phyloP scores from a whole-genome alignment of 139 green algal species.

The Closterium sp. region DNA sequence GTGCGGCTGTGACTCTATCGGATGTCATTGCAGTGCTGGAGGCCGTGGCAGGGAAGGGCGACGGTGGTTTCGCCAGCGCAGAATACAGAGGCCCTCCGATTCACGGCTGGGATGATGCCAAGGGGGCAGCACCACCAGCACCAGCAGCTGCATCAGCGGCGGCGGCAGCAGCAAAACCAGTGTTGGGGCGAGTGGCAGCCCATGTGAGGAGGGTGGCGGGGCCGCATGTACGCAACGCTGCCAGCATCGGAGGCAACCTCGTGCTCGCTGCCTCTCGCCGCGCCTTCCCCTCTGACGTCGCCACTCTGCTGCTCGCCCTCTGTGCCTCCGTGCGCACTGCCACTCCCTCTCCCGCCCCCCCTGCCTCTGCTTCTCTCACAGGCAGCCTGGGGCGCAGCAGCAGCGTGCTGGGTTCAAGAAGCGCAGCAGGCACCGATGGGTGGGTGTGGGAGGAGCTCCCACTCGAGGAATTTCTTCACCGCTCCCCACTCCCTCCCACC shows the following conservation, averaged over 20 bases:
- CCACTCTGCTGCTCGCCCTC: slow-evolving; percentile 16
- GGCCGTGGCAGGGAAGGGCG: no score
- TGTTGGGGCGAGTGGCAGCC: slow-evolving; percentile 17
- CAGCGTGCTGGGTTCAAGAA: no score
- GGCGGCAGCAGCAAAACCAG: no score
- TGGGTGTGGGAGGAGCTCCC: no score
- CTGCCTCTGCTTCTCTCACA: no score
- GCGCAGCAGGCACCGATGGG: no score
- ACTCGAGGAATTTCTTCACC: no score
- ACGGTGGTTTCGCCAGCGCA: not conserved
- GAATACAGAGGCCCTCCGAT: not conserved
- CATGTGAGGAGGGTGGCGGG: slow-evolving; percentile 65
- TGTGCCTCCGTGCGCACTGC: not conserved
- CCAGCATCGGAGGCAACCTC: slow-evolving; percentile 72
- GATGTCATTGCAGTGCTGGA: slow-evolving; percentile 7
- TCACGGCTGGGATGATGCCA: not conserved
- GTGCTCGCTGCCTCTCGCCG: slow-evolving; percentile 40
- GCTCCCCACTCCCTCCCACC: no score
- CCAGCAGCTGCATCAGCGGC: not conserved
- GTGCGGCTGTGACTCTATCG: slow-evolving; percentile 12
- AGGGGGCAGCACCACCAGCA: not conserved
- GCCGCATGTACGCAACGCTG: slow-evolving; percentile 65
- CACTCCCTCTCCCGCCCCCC: no score
- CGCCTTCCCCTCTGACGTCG: slow-evolving; percentile 38
- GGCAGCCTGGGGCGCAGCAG: no score